Conservation (phyloP, 2,329 filamentous ascomycete species). For the Eurotiales sp. region DNA sequence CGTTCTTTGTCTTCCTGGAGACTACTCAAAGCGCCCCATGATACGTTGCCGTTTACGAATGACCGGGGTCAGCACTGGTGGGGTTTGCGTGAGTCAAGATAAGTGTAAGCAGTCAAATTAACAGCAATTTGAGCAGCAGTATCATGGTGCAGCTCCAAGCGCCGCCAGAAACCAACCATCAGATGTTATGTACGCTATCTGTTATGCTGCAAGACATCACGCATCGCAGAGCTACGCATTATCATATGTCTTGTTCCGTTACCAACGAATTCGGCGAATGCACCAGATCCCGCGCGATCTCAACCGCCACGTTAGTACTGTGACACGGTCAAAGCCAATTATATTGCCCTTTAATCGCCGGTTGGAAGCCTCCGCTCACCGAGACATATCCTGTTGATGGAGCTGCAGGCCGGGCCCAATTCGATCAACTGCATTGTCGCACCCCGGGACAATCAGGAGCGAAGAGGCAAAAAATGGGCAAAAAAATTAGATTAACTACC, state of each 20-base stretch:
- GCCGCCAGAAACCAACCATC: no score
- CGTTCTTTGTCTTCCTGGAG: slow-evolving; percentile 10
- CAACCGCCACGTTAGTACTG: slow-evolving; percentile 14
- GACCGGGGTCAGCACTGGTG: not conserved
- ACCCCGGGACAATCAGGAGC: not conserved
- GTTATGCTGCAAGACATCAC: no score
- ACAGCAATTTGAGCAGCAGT: no score
- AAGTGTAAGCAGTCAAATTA: no score
- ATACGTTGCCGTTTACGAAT: not conserved
- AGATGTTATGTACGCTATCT: no score
- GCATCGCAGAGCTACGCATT: no score
- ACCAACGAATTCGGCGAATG: no score
- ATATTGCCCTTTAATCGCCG: slow-evolving; percentile 12
- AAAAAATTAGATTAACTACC: no score
- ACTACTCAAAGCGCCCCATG: not conserved
- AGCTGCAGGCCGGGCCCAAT: not conserved
- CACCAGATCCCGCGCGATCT: no score
- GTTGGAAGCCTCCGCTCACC: slow-evolving; percentile 2
- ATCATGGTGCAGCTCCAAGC: no score
- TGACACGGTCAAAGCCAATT: slow-evolving; percentile 9
- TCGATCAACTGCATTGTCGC: not conserved
- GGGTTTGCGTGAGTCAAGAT: not conserved
- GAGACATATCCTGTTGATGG: not conserved
- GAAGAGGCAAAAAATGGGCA: no score
- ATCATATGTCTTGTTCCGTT: no score